These are phyloP conservation scores for Periconia sp. DNA, from an alignment of 2,329 filamentous ascomycete species.

Conservation along the genomic window DNA sequence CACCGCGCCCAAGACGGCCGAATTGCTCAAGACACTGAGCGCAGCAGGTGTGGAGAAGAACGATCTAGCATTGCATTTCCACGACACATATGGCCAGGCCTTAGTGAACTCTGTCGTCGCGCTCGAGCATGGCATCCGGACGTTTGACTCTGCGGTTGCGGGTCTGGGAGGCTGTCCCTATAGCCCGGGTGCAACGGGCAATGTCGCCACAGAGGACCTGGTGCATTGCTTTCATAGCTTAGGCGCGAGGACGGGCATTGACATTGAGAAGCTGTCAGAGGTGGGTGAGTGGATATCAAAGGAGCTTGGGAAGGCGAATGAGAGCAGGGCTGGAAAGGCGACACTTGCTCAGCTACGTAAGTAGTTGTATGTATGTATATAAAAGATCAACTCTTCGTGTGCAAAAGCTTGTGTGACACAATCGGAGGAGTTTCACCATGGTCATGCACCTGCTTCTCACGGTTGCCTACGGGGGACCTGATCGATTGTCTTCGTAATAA, in stretches of 20 bases:
- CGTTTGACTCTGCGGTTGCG: slow-evolving; percentile 80
- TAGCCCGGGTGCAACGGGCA: slow-evolving; percentile 83
- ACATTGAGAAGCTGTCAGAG: slow-evolving; percentile 43
- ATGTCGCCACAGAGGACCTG: slow-evolving; percentile 84
- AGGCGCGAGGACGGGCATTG: slow-evolving; percentile 75
- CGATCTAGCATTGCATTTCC: slow-evolving; percentile 83
- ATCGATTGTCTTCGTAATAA: too few relatives aligned
- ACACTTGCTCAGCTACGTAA: slow-evolving; percentile 39
- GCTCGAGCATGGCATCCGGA: slow-evolving; percentile 76
- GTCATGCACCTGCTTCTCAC: too few relatives aligned
- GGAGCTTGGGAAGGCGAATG: slow-evolving; percentile 43
- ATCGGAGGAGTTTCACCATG: too few relatives aligned
- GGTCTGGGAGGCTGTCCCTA: slow-evolving; percentile 87
- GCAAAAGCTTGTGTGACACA: too few relatives aligned
- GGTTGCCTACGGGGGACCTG: too few relatives aligned
- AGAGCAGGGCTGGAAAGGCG: slow-evolving; percentile 48
- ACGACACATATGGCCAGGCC: slow-evolving; percentile 87
- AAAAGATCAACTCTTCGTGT: too few relatives aligned
- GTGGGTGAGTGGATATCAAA: slow-evolving; percentile 48
- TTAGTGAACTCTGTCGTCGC: slow-evolving; percentile 81
- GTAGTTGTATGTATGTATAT: too few relatives aligned
- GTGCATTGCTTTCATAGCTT: slow-evolving; percentile 77
- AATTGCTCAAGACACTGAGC: slow-evolving; percentile 68
- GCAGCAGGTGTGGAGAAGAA: slow-evolving; percentile 72
- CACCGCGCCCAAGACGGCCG: slow-evolving; percentile 72